Percentiles rank a stretch among this genome's conserved stretches.
phyloP scores from a whole-genome alignment of 73 alveolate species.

The Symbiodinium pilosum region DNA sequence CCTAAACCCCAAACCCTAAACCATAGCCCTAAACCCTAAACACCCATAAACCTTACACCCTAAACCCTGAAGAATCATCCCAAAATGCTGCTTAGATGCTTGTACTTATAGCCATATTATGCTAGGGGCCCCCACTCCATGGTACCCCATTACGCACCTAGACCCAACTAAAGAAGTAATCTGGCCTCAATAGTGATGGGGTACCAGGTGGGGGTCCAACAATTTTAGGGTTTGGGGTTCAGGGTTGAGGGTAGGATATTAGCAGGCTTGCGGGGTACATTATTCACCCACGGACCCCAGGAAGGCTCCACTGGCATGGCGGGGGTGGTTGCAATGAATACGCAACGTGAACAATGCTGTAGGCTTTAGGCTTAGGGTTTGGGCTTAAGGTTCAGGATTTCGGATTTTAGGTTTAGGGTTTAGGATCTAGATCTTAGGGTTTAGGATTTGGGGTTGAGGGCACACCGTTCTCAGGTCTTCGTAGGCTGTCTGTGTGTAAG shows the following conservation, averaged over 20 bases:
- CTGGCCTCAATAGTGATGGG: no score
- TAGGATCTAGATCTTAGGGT: not conserved
- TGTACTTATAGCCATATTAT: no score
- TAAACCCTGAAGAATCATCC: not conserved
- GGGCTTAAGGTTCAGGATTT: not conserved
- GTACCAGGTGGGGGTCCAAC: no score
- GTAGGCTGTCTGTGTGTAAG: no score
- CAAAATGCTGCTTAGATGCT: not conserved
- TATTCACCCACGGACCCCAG: no score
- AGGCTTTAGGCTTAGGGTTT: not conserved
- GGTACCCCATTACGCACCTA: no score
- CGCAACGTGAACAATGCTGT: no score
- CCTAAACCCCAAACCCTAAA: not conserved
- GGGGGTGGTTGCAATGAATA: no score
- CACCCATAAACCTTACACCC: not conserved
- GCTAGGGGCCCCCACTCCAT: no score
- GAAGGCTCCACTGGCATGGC: no score
- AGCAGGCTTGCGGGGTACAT: no score
- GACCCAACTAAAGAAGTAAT: not conserved
- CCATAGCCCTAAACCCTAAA: not conserved
- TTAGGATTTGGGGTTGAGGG: not conserved
- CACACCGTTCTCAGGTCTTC: not conserved
- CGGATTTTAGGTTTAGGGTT: not conserved
- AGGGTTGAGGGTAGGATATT: not conserved
- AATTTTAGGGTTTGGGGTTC: constrained; percentile 4